phyloP scores from a whole-genome alignment of 23 red algal genomes.

The Gracilaria caudata region DNA sequence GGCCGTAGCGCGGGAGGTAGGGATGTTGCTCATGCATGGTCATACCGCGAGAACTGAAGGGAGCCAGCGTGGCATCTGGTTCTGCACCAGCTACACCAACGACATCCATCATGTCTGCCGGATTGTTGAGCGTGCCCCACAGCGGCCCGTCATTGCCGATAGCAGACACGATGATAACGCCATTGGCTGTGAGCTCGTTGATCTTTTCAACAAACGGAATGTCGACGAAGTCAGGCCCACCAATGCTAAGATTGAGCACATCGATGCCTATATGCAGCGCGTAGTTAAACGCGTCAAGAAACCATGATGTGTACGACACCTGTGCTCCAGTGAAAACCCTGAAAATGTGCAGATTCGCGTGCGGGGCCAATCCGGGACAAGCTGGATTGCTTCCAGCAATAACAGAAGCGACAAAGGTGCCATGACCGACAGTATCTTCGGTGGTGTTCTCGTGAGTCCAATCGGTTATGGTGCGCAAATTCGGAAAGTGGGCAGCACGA shows the following conservation, averaged over 20 bases:
- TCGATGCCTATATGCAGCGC: conserved; percentile 76
- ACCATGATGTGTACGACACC: conserved; percentile 83
- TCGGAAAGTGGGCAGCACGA: conserved; percentile 18
- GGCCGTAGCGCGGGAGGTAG: conserved; percentile 52
- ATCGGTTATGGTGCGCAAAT: conserved; percentile 50
- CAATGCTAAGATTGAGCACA: conserved; percentile 87
- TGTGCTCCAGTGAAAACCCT: conserved; percentile 81
- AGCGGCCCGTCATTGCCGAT: conserved; percentile 95
- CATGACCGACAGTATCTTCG: conserved; percentile 82
- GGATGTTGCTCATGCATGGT: conserved; percentile 74
- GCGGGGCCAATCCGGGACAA: conserved; percentile 87
- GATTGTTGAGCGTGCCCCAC: conserved; percentile 85
- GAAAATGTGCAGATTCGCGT: conserved; percentile 66
- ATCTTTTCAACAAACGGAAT: conserved; percentile 92
- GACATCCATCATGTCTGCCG: conserved; percentile 89
- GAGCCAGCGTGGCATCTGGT: conserved; percentile 69
- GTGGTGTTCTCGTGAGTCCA: conserved; percentile 85
- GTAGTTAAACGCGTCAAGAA: conserved; percentile 96
- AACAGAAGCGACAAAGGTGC: conserved; percentile 88
- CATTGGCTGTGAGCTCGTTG: conserved; percentile 79
- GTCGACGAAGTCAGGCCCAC: conserved; percentile 84
- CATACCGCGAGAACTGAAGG: conserved; percentile 90
- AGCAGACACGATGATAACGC: conserved; percentile 79
- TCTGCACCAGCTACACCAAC: conserved; percentile 89
- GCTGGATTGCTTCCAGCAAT: conserved; percentile 72